A percentile compares a stretch with the other conserved stretches of the same genome.
These are phyloP conservation scores for Macrolepiota dolichaula DNA, from an alignment of 768 basidiomycete genomes.

Conservation along the genomic window DNA sequence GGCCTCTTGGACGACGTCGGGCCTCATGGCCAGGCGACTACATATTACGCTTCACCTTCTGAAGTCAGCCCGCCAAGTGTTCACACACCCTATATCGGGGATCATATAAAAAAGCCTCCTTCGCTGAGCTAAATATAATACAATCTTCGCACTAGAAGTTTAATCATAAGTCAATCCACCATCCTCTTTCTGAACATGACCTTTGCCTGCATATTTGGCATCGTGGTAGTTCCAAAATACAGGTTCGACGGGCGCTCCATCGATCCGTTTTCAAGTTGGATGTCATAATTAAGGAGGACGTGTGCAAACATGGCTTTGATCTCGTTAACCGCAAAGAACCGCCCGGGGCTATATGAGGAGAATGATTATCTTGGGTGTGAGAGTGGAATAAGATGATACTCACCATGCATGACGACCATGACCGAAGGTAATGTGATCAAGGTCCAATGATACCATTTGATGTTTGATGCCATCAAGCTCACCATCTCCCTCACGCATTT, in stretches of 20 bases:
- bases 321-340: slow-evolving; percentile 36
- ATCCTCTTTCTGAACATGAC: slow-evolving; percentile 13
- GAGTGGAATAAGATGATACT: background rate
- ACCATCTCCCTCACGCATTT: slow-evolving; percentile 21
- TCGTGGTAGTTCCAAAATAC: background rate
- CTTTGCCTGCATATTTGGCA: slow-evolving; percentile 3
- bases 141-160: background rate
- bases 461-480: slow-evolving; percentile 18
- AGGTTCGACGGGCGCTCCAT: slow-evolving; percentile 3
- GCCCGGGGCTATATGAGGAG: slow-evolving; percentile 26
- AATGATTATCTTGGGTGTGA: background rate
- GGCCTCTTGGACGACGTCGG: background rate
- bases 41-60: background rate
- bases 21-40: background rate
- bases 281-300: slow-evolving; percentile 35
- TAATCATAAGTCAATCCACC: background rate
- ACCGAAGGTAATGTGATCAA: slow-evolving; percentile 26
- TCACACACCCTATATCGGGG: background rate
- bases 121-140: background rate
- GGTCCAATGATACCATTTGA: slow-evolving; percentile 23
- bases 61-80: background rate
- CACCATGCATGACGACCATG: slow-evolving; percentile 28
- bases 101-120: background rate
- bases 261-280: slow-evolving; percentile 19
- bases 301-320: slow-evolving; percentile 36